A percentile compares a stretch with the other conserved stretches of the same genome.
Conservation (phyloP, 352 stramenopile species). For the Halophytophthora polymorphica region DNA sequence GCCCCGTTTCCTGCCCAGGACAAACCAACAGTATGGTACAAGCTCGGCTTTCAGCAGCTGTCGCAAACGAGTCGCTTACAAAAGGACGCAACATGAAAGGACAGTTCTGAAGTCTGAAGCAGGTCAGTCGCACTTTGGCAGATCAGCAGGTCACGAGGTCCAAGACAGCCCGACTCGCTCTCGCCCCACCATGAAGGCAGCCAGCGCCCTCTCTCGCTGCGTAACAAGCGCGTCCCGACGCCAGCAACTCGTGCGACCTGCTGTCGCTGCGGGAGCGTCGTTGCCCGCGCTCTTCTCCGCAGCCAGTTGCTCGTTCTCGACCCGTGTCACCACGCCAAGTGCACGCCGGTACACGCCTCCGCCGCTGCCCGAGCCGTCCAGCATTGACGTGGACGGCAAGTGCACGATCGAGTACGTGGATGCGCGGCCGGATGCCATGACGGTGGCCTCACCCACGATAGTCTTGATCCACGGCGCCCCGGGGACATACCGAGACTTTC, state of each 20-base stretch:
- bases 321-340: not conserved
- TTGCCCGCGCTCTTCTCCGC: not conserved
- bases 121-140: no score
- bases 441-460: constrained; percentile 29
- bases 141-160: no score
- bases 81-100: no score
- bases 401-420: constrained; percentile 51
- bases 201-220: constrained; percentile 2
- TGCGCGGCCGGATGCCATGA: constrained; percentile 10
- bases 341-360: constrained; percentile 9
- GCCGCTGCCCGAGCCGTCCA: constrained; percentile 23
- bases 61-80: no score
- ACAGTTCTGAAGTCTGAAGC: no score
- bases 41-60: no score
- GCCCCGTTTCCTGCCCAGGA: no score
- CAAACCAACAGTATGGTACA: no score
- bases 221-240: constrained; percentile 1
- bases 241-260: not conserved
- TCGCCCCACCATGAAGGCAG: constrained; percentile 10
- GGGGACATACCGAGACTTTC: constrained; percentile 63
- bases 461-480: constrained; percentile 63
- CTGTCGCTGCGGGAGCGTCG: not conserved
- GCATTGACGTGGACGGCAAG: constrained; percentile 33
- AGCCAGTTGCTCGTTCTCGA: constrained; percentile 2
- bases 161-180: not conserved